These are phyloP conservation scores for Lactarius psammicola DNA, from an alignment of 768 basidiomycete genomes.

Conservation along the genomic window DNA sequence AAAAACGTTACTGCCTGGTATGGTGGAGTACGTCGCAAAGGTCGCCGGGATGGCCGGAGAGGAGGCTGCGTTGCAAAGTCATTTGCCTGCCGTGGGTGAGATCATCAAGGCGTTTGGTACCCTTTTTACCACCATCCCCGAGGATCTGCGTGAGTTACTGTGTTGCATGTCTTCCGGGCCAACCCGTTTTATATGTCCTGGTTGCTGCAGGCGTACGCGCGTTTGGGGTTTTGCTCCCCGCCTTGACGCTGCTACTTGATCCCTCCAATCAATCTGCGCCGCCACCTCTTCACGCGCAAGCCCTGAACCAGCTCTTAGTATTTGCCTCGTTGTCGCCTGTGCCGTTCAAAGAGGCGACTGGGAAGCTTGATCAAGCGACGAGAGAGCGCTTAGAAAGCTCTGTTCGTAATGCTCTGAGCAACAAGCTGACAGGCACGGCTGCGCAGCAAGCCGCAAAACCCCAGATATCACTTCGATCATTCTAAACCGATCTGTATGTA, in stretches of 20 bases:
- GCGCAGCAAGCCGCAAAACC: conserved; percentile 22
- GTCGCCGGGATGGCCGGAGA: conserved; percentile 63
- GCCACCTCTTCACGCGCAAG: conserved; percentile 27
- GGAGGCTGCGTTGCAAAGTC: conserved; percentile 51
- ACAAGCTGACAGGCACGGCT: conserved; percentile 8
- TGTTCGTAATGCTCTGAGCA: conserved; percentile 25
- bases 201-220: conserved; percentile 21
- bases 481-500: conserved; percentile 15
- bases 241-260: conserved; percentile 28
- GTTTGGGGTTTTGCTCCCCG: conserved; percentile 26
- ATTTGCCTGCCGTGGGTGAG: conserved; percentile 66
- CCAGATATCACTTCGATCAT: conserved; percentile 30
- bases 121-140: conserved; percentile 23
- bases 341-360: conserved; percentile 28
- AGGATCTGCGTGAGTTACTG: conserved; percentile 26
- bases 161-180: background rate
- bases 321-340: conserved; percentile 29
- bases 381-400: conserved; percentile 26
- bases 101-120: conserved; percentile 72
- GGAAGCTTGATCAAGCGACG: conserved; percentile 23
- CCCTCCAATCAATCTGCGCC: conserved; percentile 10
- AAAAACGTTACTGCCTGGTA: conserved; percentile 69
- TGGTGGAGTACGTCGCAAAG: conserved; percentile 78
- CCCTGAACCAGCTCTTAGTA: conserved; percentile 24
- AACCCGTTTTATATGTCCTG: background rate